Conservation (phyloP, 2,329 filamentous ascomycete genomes). For the Cordyceps fumosorosea region DNA sequence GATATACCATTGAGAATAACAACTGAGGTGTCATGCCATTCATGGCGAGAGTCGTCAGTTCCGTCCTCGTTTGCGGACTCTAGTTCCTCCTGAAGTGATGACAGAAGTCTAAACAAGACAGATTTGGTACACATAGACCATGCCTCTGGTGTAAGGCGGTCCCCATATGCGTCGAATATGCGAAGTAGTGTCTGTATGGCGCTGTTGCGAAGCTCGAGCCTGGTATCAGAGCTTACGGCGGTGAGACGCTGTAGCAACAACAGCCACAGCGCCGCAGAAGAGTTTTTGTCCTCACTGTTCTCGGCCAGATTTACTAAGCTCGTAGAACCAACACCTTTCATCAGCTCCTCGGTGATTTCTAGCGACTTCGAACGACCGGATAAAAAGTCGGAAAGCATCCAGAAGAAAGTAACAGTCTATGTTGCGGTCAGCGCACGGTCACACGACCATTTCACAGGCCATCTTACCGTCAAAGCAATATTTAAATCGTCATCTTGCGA, state of each 20-base stretch:
- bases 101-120: conserved; percentile 72
- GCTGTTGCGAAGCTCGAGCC: conserved; percentile 73
- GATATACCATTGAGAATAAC: conserved; percentile 69
- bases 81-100: conserved; percentile 58
- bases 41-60: conserved; percentile 39
- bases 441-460: not conserved
- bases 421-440: conserved; percentile 13
- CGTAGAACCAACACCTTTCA: conserved; percentile 40
- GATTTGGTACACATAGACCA: conserved; percentile 80
- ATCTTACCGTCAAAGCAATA: conserved; percentile 78
- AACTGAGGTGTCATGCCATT: conserved; percentile 70
- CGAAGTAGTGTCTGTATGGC: conserved; percentile 85
- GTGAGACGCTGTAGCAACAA: conserved; percentile 65
- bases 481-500: conserved; percentile 89
- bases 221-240: conserved; percentile 62
- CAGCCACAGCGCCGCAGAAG: conserved; percentile 71
- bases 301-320: conserved; percentile 55
- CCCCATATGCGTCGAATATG: conserved; percentile 87
- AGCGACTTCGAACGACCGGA: conserved; percentile 53
- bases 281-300: conserved; percentile 51
- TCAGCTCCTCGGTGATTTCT: conserved; percentile 50
- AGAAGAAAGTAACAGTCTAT: conserved; percentile 87
- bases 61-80: conserved; percentile 30
- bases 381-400: conserved; percentile 88
- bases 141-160: conserved; percentile 66